Percentiles rank a stretch among this genome's conserved stretches.
These are phyloP conservation scores for Berberis vulgaris DNA, from an alignment of 164 flowering plant species.

Conservation along the genomic window DNA sequence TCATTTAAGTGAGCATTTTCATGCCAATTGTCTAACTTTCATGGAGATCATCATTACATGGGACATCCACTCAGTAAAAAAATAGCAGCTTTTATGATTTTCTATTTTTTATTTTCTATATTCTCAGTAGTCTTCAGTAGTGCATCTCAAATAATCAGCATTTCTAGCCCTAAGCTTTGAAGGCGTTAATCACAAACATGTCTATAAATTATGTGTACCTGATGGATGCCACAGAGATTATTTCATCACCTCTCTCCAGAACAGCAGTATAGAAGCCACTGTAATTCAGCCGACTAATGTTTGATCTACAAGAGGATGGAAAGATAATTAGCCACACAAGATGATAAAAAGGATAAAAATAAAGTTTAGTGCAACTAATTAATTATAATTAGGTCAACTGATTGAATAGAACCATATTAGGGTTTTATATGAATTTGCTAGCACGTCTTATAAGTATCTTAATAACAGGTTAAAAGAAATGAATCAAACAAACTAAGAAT, in stretches of 20 bases:
- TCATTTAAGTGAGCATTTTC: too few species aligned
- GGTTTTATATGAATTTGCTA: too few species aligned
- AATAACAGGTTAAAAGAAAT: not conserved
- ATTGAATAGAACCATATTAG: not conserved
- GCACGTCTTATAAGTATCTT: not conserved
- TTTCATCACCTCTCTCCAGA: conserved; percentile 91
- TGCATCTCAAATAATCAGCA: not conserved
- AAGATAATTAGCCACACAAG: not conserved
- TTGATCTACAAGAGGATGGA: conserved; percentile 47
- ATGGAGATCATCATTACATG: too few species aligned
- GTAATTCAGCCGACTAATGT: conserved; percentile 71
- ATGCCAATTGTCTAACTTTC: too few species aligned
- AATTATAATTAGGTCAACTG: not conserved
- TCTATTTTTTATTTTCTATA: too few species aligned
- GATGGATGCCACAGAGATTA: conserved; percentile 84
- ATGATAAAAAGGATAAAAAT: not conserved
- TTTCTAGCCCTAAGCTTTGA: not conserved
- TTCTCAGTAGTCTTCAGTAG: not conserved
- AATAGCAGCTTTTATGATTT: too few species aligned
- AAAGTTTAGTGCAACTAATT: not conserved
- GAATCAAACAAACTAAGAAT: too few species aligned
- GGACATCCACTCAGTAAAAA: too few species aligned
- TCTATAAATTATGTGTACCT: conserved; percentile 31
- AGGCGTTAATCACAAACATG: not conserved
- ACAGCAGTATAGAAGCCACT: conserved; percentile 75